Evolutionary conservation across 129 eudicot species (phyloP).

Genomic region (Helichrysum umbraculigerum): DNA sequence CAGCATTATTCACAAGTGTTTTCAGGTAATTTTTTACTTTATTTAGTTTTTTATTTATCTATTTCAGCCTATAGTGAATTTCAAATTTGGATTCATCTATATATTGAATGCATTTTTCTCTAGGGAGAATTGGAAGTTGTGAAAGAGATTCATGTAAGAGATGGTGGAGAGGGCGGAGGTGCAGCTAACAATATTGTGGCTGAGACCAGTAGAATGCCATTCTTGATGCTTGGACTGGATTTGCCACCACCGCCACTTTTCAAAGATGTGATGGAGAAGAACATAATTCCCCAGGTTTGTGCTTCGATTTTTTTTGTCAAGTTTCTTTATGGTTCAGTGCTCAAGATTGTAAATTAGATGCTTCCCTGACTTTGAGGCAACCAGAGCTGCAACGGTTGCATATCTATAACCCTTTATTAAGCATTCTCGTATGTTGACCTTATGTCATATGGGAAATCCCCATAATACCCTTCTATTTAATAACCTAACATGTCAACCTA

Average conservation of each 20-base stretch:
- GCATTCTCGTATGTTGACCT: too few relatives aligned
- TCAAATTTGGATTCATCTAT: background rate
- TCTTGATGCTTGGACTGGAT: conserved; percentile 94
- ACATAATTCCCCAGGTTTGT: conserved; percentile 90
- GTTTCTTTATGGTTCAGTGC: conserved; percentile 1
- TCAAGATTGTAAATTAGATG: background rate
- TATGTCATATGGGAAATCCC: too few relatives aligned
- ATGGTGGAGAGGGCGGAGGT: conserved; percentile 21
- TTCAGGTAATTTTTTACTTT: conserved; percentile 53
- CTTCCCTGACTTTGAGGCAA: background rate
- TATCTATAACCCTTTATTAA: too few relatives aligned
- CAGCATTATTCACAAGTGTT: conserved; percentile 82
- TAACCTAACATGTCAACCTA: too few relatives aligned
- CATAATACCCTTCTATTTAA: too few relatives aligned
- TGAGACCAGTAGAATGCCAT: conserved; percentile 79
- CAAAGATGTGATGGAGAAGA: conserved; percentile 92
- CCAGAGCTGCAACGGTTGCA: background rate
- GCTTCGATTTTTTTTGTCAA: conserved; percentile 2
- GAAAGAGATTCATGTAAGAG: conserved; percentile 64
- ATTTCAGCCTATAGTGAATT: background rate
- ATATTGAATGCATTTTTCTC: background rate
- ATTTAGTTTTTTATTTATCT: background rate
- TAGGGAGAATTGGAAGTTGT: conserved; percentile 96
- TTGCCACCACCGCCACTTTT: conserved; percentile 96
- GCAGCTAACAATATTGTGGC: conserved; percentile 28